Evolutionary conservation across 805 yeast genomes (phyloP), one percentile per base, ranked within the genome.

Genomic region (Torulaspora quercuum): DNA sequence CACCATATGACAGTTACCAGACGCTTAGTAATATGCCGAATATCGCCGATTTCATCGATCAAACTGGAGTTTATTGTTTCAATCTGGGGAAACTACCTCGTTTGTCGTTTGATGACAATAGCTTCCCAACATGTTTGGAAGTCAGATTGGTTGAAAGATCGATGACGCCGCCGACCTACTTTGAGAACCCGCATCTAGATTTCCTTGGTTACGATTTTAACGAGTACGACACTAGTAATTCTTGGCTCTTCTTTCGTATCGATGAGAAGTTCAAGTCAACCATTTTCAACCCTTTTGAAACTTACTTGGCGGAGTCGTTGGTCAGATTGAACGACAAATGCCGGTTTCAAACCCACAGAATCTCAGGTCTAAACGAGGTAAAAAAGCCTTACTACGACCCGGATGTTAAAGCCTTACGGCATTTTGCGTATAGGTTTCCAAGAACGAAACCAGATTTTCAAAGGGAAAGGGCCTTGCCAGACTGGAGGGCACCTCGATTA

Each of bases 141-240:
- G 46, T 53, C 31, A 35, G 42, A 28, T 43, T 20, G 22, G 39
- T 30, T 16, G 46, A 28, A 36, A 44, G 32, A 31, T 39, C 38
- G 25, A 40, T 29, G 45, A 37, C 46, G 8, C 42, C 41, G 7
- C 45, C 63, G 25, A 53, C 57, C 21, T 59, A 61, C 49, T 53
- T 50, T n/a, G 47, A 35, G 23, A 44, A 42, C 28, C 42, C 53
- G 34, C 49, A 55, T 35, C 41, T 61, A 40, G 47, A 48, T 41
- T 37, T 53, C 39, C 28, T 59, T 42, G 51, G 57, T 15, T 41
- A 45, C 32, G 46, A 45, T 33, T 51, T 51, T 26, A 41, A 35
- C 26, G 21, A 22, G 3, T 51, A 48, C 32, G 30, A 21, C 5
- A 12, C 18, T 5, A 22, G 12, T 11, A 32, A 35, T 10, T 44